phyloP scores from a whole-genome alignment of 768 basidiomycete species.

The Mycena epipterygia region DNA sequence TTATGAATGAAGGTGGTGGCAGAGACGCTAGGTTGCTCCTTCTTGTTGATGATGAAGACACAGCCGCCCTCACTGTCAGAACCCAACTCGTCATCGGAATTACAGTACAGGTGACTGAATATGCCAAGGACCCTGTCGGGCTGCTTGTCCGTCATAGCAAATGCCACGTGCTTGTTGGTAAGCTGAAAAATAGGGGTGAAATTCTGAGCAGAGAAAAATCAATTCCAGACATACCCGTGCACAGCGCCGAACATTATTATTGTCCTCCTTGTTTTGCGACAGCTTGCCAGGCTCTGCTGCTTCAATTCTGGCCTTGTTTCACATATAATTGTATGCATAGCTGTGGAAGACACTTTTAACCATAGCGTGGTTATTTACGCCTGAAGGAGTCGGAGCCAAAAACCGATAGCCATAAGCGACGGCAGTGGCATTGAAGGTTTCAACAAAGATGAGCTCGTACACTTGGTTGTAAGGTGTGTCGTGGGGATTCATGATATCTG shows the following conservation, averaged over 20 bases:
- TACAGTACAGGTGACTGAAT: not conserved
- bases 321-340: not conserved
- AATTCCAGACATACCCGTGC: constrained; percentile 1
- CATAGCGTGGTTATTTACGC: not conserved
- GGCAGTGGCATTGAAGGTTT: not conserved
- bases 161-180: not conserved
- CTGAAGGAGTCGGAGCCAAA: not conserved
- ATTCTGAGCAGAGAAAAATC: not conserved
- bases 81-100: constrained; percentile 18
- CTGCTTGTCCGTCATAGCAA: not conserved
- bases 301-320: not conserved
- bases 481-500: not conserved
- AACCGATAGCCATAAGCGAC: not conserved
- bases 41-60: not conserved
- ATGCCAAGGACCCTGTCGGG: not conserved
- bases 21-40: not conserved
- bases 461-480: constrained; percentile 10
- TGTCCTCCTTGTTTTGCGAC: not conserved
- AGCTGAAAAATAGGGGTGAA: not conserved
- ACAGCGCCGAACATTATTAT: not conserved
- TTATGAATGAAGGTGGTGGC: not conserved
- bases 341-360: not conserved
- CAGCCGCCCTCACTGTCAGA: not conserved
- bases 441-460: not conserved
- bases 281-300: not conserved